These are phyloP conservation scores for Forsythia viridissima DNA, from an alignment of 257 asterid species.

Conservation along the genomic window DNA sequence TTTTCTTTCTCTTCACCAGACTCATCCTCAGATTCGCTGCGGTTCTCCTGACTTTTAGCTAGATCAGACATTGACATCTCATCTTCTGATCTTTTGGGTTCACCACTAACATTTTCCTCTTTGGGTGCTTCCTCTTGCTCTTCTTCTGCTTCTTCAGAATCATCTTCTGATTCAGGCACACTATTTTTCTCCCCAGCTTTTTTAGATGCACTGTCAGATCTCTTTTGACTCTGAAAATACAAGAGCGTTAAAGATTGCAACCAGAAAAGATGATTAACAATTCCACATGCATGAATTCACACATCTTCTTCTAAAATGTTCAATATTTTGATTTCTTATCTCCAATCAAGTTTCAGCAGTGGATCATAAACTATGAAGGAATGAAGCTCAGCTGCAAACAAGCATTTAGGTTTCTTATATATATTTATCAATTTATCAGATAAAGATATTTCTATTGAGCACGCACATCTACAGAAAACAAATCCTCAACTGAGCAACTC, in stretches of 20 bases:
- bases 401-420: not conserved
- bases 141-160: constrained; percentile 49
- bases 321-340: not conserved
- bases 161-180: constrained; percentile 59
- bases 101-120: constrained; percentile 53
- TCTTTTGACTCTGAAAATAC: constrained; percentile 50
- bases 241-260: constrained; percentile 10
- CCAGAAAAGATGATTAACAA: not conserved
- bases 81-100: constrained; percentile 56
- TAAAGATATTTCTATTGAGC: not conserved
- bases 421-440: not conserved
- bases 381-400: not conserved
- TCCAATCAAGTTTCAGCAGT: constrained; percentile 15
- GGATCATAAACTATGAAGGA: not conserved
- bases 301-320: not conserved
- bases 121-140: constrained; percentile 44
- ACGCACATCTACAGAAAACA: not conserved
- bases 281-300: not conserved
- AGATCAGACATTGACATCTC: constrained; percentile 73
- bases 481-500: not conserved
- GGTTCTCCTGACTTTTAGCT: constrained; percentile 60
- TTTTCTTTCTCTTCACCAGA: constrained; percentile 46
- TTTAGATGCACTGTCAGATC: constrained; percentile 45
- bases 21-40: constrained; percentile 50
- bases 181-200: constrained; percentile 47